Conservation (phyloP, 2,329 filamentous ascomycete species). For the Pestalotiopsis sp. region DNA sequence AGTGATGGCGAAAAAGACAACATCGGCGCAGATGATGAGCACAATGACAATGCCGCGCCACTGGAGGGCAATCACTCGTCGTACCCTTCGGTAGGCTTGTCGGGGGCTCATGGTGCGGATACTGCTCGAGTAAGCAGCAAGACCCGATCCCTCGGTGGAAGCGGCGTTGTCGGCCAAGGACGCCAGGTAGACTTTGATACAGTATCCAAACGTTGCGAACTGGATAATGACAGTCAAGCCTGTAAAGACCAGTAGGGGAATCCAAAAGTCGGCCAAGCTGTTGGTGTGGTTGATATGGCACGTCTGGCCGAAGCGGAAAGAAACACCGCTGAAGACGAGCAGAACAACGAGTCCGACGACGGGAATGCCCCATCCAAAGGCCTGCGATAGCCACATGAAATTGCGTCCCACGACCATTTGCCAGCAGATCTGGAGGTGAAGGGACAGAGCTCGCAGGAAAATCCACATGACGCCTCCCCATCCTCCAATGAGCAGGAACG, state of each 20-base stretch:
- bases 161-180: constrained; percentile 75
- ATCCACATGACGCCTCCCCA: constrained; percentile 87
- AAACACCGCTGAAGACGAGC: constrained; percentile 85
- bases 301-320: constrained; percentile 86
- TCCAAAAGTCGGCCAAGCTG: constrained; percentile 86
- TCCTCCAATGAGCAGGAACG: constrained; percentile 83
- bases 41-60: constrained; percentile 94
- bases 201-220: constrained; percentile 76
- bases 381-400: constrained; percentile 87
- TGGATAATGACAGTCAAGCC: constrained; percentile 69
- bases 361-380: constrained; percentile 82
- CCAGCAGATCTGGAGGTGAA: constrained; percentile 98
- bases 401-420: constrained; percentile 83
- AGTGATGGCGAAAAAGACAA: constrained; percentile 90
- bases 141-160: constrained; percentile 70
- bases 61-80: constrained; percentile 85
- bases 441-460: constrained; percentile 84
- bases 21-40: constrained; percentile 84
- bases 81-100: constrained; percentile 85
- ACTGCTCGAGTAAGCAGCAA: constrained; percentile 78
- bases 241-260: constrained; percentile 72
- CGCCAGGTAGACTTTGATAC: constrained; percentile 90
- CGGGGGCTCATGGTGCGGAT: constrained; percentile 77
- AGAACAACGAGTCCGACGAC: constrained; percentile 74
- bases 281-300: constrained; percentile 94